phyloP scores from a whole-genome alignment of 1,284 basidiomycete genomes.

The Neonothopanus nambi region DNA sequence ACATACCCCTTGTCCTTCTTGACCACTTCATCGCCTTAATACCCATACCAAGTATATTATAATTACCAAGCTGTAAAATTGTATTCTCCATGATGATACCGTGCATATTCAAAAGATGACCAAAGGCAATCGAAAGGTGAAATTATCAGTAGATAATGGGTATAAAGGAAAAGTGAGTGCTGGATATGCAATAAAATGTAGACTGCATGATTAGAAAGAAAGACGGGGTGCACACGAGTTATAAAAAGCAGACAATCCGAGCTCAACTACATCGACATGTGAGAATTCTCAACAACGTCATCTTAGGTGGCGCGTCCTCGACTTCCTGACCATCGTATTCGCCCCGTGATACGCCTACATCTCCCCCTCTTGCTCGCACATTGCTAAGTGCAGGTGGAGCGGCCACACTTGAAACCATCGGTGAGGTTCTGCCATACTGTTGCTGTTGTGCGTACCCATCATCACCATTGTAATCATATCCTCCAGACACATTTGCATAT shows the following conservation, averaged over 20 bases:
- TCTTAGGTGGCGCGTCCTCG: slow-evolving; percentile 54
- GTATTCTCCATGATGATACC: slow-evolving; percentile 13
- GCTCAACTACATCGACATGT: slow-evolving; percentile 73
- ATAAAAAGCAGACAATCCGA: slow-evolving; percentile 13
- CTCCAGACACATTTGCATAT: slow-evolving; percentile 58
- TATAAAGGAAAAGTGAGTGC: slow-evolving; percentile 26
- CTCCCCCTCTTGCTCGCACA: slow-evolving; percentile 66
- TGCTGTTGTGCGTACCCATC: slow-evolving; percentile 49
- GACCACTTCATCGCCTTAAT: background rate
- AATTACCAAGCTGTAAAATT: slow-evolving; percentile 9
- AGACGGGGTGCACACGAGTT: slow-evolving; percentile 18
- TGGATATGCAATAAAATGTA: slow-evolving; percentile 23
- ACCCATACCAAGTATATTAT: background rate
- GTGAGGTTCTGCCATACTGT: slow-evolving; percentile 68
- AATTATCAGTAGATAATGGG: slow-evolving; percentile 29
- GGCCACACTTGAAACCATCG: slow-evolving; percentile 70
- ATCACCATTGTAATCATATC: slow-evolving; percentile 55
- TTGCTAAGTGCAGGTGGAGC: slow-evolving; percentile 71
- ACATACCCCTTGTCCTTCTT: background rate
- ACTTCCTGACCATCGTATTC: slow-evolving; percentile 59
- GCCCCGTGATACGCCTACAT: slow-evolving; percentile 61
- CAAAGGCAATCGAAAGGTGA: slow-evolving; percentile 16
- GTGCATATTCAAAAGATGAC: slow-evolving; percentile 7
- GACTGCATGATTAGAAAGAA: slow-evolving; percentile 23
- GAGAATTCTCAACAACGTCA: slow-evolving; percentile 62